These are phyloP conservation scores for Cubamyces lactineus DNA, from an alignment of 768 basidiomycete genomes.

Conservation along the genomic window DNA sequence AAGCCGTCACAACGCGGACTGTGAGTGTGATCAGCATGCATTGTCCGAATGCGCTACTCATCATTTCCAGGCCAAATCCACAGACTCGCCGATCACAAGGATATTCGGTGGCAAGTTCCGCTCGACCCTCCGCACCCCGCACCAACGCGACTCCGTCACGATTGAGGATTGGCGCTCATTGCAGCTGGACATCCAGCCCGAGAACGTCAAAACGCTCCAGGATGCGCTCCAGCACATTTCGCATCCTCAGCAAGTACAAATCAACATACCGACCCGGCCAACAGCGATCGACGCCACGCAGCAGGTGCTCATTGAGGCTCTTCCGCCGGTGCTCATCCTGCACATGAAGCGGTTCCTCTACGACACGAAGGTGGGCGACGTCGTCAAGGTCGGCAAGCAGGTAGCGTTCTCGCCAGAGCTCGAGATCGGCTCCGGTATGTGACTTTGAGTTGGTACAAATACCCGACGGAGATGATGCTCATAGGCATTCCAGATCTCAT, in stretches of 20 bases:
- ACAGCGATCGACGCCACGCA: constrained; percentile 71
- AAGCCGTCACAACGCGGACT: constrained; percentile 75
- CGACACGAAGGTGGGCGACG: constrained; percentile 71
- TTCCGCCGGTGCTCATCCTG: constrained; percentile 83
- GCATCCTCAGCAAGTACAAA: constrained; percentile 78
- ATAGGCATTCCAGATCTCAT: constrained; percentile 54
- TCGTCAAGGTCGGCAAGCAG: constrained; percentile 85
- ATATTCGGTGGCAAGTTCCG: constrained; percentile 95
- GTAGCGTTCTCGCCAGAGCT: constrained; percentile 79
- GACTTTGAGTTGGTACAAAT: constrained; percentile 3
- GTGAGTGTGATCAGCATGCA: constrained; percentile 46
- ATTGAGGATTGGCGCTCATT: constrained; percentile 92
- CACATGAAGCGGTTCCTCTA: constrained; percentile 93
- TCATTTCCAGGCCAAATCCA: constrained; percentile 61
- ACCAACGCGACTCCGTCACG: constrained; percentile 83
- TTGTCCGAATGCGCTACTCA: background rate
- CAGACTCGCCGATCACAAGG: constrained; percentile 85
- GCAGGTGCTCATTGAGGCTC: constrained; percentile 74
- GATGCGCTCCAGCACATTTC: constrained; percentile 83
- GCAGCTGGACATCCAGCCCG: constrained; percentile 86
- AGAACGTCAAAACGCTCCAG: constrained; percentile 74
- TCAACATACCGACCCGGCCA: constrained; percentile 59
- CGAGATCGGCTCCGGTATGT: constrained; percentile 67
- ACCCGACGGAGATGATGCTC: background rate
- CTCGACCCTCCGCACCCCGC: constrained; percentile 78